These are phyloP conservation scores for Starmerella apis DNA, from an alignment of 805 yeast species.

Conservation along the genomic window DNA sequence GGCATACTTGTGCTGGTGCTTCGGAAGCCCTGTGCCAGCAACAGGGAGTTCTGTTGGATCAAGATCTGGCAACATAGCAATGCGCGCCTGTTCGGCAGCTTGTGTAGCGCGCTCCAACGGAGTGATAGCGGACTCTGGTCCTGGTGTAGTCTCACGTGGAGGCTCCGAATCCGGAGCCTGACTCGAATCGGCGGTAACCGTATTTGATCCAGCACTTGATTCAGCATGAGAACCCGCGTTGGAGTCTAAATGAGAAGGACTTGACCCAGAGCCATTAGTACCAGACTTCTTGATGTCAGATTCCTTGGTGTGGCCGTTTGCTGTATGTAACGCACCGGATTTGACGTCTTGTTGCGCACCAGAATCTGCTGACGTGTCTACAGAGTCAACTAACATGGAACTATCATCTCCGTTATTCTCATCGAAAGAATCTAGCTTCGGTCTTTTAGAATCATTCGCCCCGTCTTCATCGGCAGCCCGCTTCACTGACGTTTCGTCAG, in stretches of 20 bases:
- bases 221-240: neutral
- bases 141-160: neutral
- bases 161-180: neutral
- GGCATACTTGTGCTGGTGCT: constrained; percentile 75
- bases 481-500: constrained; percentile 6
- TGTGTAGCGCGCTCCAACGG: constrained; percentile 24
- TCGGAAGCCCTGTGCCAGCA: constrained; percentile 29
- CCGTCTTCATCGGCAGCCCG: constrained; percentile 1
- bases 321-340: neutral
- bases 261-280: neutral
- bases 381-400: neutral
- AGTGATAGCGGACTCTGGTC: constrained; percentile 14
- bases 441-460: constrained; percentile 9
- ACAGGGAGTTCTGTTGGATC: constrained; percentile 24
- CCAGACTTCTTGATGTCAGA: neutral
- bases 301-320: neutral
- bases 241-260: neutral
- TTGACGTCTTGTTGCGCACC: neutral
- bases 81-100: constrained; percentile 24
- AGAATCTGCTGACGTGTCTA: neutral
- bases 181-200: neutral
- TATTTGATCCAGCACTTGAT: neutral
- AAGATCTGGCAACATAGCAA: constrained; percentile 25
- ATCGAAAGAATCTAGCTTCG: constrained; percentile 3
- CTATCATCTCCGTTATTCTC: neutral